These are phyloP conservation scores for Starmerella stigmatis DNA, from an alignment of 805 yeast genomes.

Conservation along the genomic window DNA sequence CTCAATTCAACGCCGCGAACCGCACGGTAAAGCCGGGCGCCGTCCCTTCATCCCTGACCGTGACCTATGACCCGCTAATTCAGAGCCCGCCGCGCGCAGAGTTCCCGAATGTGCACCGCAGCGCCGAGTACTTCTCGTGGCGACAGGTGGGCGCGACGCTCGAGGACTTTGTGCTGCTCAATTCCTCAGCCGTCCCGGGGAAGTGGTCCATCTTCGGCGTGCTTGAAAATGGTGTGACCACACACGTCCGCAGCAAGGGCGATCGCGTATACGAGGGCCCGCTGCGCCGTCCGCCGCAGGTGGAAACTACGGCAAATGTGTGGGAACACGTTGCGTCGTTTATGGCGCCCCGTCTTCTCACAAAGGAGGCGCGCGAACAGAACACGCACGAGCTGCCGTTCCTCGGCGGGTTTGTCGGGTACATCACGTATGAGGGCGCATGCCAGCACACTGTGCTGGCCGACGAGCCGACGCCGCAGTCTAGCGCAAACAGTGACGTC, in stretches of 20 bases:
- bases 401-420: conserved; percentile 83
- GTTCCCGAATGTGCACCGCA: neutral
- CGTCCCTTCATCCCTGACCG: conserved; percentile 9
- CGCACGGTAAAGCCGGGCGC: conserved; percentile 1
- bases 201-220: conserved; percentile 79
- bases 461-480: conserved; percentile 5
- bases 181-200: conserved; percentile 78
- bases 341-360: conserved; percentile 21
- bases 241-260: conserved; percentile 20
- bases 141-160: conserved; percentile 7
- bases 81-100: neutral
- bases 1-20: conserved; percentile 27
- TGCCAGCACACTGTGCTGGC: conserved; percentile 13
- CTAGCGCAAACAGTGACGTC: conserved; percentile 21
- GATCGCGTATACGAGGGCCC: conserved; percentile 17
- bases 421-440: conserved; percentile 77
- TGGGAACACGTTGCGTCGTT: conserved; percentile 16
- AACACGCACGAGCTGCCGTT: conserved; percentile 48
- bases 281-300: neutral
- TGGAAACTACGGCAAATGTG: neutral
- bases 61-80: conserved; percentile 7
- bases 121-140: conserved; percentile 6
- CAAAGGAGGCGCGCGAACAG: conserved; percentile 23
- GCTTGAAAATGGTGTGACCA: conserved; percentile 19
- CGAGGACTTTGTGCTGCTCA: conserved; percentile 49